Conservation (phyloP, 805 yeast species). For the Pichia occidentalis region DNA sequence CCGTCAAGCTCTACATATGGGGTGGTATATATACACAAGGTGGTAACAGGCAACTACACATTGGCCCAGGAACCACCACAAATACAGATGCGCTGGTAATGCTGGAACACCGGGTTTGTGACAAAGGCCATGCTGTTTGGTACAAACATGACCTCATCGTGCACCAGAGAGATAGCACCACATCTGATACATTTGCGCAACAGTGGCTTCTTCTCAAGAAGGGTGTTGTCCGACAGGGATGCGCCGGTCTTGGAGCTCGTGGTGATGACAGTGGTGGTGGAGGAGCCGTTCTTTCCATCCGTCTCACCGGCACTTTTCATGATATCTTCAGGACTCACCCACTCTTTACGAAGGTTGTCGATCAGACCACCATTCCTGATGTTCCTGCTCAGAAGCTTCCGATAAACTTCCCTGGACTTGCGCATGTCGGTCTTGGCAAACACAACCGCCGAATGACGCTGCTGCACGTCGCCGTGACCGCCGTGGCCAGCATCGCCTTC, state of each 20-base stretch:
- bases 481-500: neutral
- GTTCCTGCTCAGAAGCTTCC: conserved; percentile 18
- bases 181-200: conserved; percentile 31
- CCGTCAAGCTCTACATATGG: neutral
- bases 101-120: conserved; percentile 27
- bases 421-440: conserved; percentile 5
- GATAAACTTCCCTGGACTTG: conserved; percentile 14
- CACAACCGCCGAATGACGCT: too few species aligned
- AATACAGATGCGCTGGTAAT: conserved; percentile 59
- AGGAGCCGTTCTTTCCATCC: neutral
- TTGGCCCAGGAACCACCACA: conserved; percentile 77
- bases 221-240: neutral
- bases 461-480: too few species aligned
- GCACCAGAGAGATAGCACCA: conserved; percentile 32
- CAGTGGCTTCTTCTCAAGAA: conserved; percentile 11
- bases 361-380: conserved; percentile 25
- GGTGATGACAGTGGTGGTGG: neutral
- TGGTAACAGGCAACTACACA: conserved; percentile 14
- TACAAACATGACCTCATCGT: conserved; percentile 32
- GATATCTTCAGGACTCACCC: conserved; percentile 25
- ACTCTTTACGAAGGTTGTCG: conserved; percentile 29
- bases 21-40: neutral
- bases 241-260: neutral
- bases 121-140: conserved; percentile 22
- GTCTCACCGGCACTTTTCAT: neutral